Conservation (phyloP, 768 basidiomycete genomes). For the Podaxis sp. region DNA sequence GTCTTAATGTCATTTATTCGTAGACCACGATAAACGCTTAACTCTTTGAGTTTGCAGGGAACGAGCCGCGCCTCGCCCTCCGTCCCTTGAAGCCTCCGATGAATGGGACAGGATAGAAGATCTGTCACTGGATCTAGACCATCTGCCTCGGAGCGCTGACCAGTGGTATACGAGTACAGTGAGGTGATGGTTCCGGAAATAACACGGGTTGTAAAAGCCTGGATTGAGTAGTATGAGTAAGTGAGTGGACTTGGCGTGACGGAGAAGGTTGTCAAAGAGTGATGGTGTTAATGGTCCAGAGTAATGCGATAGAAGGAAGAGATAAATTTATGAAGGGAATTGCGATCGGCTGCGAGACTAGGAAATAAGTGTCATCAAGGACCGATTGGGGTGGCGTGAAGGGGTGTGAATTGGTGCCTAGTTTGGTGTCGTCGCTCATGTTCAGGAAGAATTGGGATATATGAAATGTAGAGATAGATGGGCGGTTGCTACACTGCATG, state of each 20-base stretch:
- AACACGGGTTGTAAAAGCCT: neutral
- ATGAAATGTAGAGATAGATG: neutral
- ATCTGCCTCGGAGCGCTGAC: neutral
- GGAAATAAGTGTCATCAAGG: neutral
- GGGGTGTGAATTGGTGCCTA: neutral
- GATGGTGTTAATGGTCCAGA: slow-evolving; percentile 5
- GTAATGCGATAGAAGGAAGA: neutral
- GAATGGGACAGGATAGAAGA: neutral
- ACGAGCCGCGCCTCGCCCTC: neutral
- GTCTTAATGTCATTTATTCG: neutral
- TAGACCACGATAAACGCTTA: neutral
- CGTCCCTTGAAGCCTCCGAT: neutral
- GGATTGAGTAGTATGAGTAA: slow-evolving; percentile 4
- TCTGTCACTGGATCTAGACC: neutral
- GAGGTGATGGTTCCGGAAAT: slow-evolving; percentile 3
- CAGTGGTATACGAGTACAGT: neutral
- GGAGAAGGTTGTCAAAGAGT: neutral
- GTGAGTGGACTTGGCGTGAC: neutral
- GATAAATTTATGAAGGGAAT: neutral
- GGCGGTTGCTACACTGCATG: neutral
- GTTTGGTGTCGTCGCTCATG: neutral
- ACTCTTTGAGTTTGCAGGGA: neutral
- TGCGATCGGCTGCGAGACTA: slow-evolving; percentile 1
- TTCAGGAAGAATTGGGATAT: neutral
- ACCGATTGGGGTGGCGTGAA: neutral